Evolutionary conservation across 306 rosid species (phyloP), one percentile per base, ranked within the genome.

Genomic region (Delonix regia): DNA sequence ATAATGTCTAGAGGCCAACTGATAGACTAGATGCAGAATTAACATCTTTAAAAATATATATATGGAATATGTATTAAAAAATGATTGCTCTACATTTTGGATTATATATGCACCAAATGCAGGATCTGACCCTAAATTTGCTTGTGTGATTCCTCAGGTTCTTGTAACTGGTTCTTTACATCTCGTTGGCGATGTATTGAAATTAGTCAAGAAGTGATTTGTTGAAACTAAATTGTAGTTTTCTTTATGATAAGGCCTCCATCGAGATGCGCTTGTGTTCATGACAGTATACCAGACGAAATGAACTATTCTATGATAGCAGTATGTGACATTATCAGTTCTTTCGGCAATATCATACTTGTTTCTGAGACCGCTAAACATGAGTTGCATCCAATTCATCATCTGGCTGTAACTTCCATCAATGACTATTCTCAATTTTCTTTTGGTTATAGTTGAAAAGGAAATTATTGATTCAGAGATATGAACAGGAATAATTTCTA

Each of bases 151-250:
- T 60, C 51, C 68, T 75, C 89, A 95, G 99, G 98, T 95, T 66
- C 96, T 95, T 59, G 98, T 95, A 52, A 91, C 98, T 6, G 97
- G 99, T 70, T 95, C 98, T 62, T 60, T 95, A 62, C 99, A 95
- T 83, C 99, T 95, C 72, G 84, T 92, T 81, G 99, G 99, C 34
- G 99, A 95, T 18, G 90, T 92, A 67, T 81, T 95, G 90, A 92
- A 81, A 88, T 82, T 88, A 70, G 73, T 93, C 75, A 95, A 87
- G 89, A 88, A 88, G 84, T 94, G 85, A 94, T 74, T 75, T 62
- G 68, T 53, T 24, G 72, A 77, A 77, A 34, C 53, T 38, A 55
- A 67, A 25, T 38, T 34, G 69, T 85, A 71, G 69, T 36, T 61
- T 74, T 55, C 34, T 76, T 60, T 45, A 62, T 82, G 79, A 70